Percentiles rank a stretch among this genome's conserved stretches.
These are phyloP conservation scores for Tricholoma bakamatsutake DNA, from an alignment of 768 basidiomycete genomes.

Conservation along the genomic window DNA sequence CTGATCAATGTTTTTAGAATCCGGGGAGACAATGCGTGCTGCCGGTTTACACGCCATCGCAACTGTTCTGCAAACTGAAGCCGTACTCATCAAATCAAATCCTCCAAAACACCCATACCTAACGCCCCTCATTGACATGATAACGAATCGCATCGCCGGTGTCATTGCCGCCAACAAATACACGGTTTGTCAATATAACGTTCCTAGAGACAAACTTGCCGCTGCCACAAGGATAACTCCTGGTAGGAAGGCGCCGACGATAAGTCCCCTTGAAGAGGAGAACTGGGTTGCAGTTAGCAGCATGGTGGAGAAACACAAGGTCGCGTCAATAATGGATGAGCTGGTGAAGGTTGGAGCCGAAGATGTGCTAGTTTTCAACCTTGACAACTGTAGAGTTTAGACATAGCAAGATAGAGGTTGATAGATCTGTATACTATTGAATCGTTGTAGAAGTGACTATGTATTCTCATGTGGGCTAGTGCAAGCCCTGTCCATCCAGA, in stretches of 20 bases:
- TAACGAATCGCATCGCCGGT: conserved; percentile 86
- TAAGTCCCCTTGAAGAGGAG: conserved; percentile 75
- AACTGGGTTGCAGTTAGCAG: conserved; percentile 89
- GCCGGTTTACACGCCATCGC: conserved; percentile 92
- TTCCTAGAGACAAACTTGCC: conserved; percentile 57
- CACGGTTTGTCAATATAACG: conserved; percentile 90
- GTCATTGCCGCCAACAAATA: conserved; percentile 86
- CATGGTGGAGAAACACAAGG: conserved; percentile 83
- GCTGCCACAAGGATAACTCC: conserved; percentile 74
- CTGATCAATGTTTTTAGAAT: conserved; percentile 50
- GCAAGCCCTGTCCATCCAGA: too few relatives aligned
- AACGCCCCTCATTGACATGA: conserved; percentile 62
- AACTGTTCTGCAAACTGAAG: conserved; percentile 77
- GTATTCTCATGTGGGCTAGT: too few relatives aligned
- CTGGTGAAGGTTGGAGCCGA: conserved; percentile 79
- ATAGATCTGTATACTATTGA: not conserved
- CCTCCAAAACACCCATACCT: conserved; percentile 57
- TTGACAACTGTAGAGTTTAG: conserved; percentile 92
- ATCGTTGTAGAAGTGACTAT: too few relatives aligned
- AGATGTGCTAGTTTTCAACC: conserved; percentile 83
- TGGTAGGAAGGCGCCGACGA: conserved; percentile 83
- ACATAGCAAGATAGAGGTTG: conserved; percentile 1
- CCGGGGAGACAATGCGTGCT: conserved; percentile 99
- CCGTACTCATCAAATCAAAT: conserved; percentile 85
- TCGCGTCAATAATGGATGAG: conserved; percentile 85